Evolutionary conservation across 1,139 yeast genomes (phyloP).

Genomic region (Candida gigantensis): DNA sequence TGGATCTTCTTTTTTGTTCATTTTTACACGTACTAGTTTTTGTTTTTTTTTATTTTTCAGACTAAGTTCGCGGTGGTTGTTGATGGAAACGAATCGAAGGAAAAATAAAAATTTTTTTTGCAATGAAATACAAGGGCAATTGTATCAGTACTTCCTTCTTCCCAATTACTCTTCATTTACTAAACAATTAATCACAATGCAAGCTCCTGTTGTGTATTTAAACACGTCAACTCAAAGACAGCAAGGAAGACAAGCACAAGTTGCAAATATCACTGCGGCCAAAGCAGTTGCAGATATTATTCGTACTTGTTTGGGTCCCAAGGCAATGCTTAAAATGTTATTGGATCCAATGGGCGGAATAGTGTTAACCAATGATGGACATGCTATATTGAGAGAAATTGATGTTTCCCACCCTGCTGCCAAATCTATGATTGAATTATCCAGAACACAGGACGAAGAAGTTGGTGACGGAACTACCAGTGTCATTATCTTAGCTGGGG

Average conservation of each 20-base stretch:
- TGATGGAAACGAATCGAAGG: not conserved
- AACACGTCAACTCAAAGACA: conserved; percentile 91
- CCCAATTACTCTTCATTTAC: too few species aligned
- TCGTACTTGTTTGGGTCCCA: conserved; percentile 98
- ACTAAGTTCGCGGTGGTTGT: too few species aligned
- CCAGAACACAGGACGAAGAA: conserved; percentile 98
- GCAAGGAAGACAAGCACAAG: conserved; percentile 95
- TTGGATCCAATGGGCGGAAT: conserved; percentile 99
- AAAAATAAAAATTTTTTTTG: not conserved
- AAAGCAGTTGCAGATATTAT: conserved; percentile 97
- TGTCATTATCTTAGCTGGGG: conserved; percentile 94
- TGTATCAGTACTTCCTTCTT: too few species aligned
- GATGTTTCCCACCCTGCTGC: conserved; percentile 98
- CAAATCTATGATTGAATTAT: conserved; percentile 94
- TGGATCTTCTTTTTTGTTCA: not conserved
- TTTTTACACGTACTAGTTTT: not conserved
- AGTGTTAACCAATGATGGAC: conserved; percentile 97
- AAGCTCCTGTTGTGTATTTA: conserved; percentile 53
- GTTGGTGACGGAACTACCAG: conserved; percentile 99
- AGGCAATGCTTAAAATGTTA: conserved; percentile 97
- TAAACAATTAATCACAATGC: conserved; percentile 40
- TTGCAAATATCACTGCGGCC: conserved; percentile 96
- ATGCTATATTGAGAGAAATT: conserved; percentile 85
- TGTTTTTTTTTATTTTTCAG: not conserved
- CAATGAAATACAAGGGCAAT: too few species aligned